A percentile compares a stretch with the other conserved stretches of the same genome.
These are phyloP conservation scores for Leccinum fuscescens DNA, from an alignment of 1,284 basidiomycete genomes.

Conservation along the genomic window DNA sequence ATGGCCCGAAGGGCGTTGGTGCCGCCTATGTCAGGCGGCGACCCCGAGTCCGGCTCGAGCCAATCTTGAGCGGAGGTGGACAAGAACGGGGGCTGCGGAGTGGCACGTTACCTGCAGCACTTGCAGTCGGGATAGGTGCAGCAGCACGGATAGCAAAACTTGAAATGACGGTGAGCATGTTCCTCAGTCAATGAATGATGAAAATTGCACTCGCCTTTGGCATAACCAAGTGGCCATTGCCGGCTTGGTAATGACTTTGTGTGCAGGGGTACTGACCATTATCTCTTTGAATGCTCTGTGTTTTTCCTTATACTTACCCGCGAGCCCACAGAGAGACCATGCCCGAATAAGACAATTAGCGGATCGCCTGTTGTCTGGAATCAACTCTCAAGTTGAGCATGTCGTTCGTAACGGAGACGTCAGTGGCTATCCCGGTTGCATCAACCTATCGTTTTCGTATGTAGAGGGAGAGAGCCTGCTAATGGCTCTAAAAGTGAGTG, in stretches of 20 bases:
- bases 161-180: conserved; percentile 85
- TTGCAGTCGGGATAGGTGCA: conserved; percentile 90
- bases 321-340: conserved; percentile 71
- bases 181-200: conserved; percentile 44
- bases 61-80: conserved; percentile 93
- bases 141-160: conserved; percentile 88
- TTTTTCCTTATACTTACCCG: conserved; percentile 10
- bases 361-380: conserved; percentile 78
- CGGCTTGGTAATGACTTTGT: conserved; percentile 62
- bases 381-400: conserved; percentile 83
- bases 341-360: conserved; percentile 75
- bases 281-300: conserved; percentile 15
- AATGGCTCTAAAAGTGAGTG: conserved; percentile 95
- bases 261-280: conserved; percentile 90
- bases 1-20: conserved; percentile 97
- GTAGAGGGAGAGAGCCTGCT: conserved; percentile 97
- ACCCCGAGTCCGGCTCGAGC: conserved; percentile 93
- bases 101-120: conserved; percentile 73
- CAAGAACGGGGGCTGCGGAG: conserved; percentile 96
- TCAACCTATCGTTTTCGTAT: conserved; percentile 95
- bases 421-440: conserved; percentile 87
- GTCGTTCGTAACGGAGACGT: conserved; percentile 94
- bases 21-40: conserved; percentile 92
- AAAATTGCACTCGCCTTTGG: conserved; percentile 40
- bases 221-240: conserved; percentile 41